phyloP scores from a whole-genome alignment of 139 green algal species.

The Chlamydomonas urium region DNA sequence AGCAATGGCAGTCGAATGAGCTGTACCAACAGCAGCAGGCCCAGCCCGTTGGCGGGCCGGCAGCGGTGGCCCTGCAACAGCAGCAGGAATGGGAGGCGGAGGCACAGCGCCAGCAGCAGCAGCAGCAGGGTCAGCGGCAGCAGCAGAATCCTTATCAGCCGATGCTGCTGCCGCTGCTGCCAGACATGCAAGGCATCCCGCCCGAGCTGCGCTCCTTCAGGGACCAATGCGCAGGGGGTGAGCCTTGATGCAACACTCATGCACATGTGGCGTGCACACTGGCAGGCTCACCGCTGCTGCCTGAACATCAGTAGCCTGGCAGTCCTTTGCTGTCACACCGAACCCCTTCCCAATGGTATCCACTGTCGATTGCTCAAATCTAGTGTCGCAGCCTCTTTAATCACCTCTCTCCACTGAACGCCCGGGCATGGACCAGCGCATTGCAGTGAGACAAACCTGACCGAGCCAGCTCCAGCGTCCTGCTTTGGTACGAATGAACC shows the following conservation, averaged over 20 bases:
- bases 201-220: not conserved
- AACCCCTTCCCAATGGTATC: not conserved
- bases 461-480: not conserved
- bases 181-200: not conserved
- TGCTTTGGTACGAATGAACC: no score
- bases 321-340: not conserved
- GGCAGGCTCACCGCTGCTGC: not conserved
- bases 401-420: no score
- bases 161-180: not conserved
- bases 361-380: not conserved
- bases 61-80: not conserved
- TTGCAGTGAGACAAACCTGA: not conserved
- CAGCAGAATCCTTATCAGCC: not conserved
- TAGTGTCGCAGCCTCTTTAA: not conserved
- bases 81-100: not conserved
- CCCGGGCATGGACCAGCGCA: not conserved
- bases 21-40: no score
- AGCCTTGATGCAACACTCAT: not conserved
- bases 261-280: not conserved
- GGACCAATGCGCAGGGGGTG: slow-evolving; percentile 6
- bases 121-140: not conserved
- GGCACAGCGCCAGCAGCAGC: not conserved
- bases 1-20: no score
- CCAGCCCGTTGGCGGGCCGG: no score
- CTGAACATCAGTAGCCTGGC: not conserved